Evolutionary conservation across 106 monocot species (phyloP).

Genomic region (Dendrobium catenatum): DNA sequence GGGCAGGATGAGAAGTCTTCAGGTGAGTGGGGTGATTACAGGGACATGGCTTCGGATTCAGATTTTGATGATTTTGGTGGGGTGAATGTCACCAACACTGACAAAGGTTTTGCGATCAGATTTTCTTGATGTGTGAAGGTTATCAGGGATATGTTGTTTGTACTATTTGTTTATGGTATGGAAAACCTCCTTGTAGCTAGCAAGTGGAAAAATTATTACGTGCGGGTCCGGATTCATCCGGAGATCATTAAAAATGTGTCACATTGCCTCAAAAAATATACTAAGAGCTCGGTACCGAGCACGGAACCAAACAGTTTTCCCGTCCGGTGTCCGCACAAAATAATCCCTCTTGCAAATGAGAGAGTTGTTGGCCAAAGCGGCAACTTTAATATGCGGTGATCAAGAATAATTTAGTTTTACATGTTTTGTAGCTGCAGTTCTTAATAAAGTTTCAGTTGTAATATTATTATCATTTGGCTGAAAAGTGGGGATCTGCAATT

Average conservation of each 20-base stretch:
- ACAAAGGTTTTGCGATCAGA: slow-evolving; percentile 43
- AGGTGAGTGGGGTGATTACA: slow-evolving; percentile 40
- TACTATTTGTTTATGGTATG: not conserved
- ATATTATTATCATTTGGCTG: no score
- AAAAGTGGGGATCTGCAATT: no score
- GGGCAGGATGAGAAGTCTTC: slow-evolving; percentile 43
- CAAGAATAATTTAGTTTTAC: no score
- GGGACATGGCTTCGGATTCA: slow-evolving; percentile 40
- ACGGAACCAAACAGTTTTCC: no score
- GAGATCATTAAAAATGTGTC: no score
- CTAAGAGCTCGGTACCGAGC: no score
- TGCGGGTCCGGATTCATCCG: no score
- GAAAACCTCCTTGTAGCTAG: not conserved
- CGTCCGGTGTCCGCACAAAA: no score
- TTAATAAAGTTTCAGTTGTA: no score
- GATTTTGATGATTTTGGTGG: slow-evolving; percentile 59
- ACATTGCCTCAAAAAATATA: no score
- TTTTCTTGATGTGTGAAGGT: slow-evolving; percentile 23
- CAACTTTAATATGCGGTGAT: not conserved
- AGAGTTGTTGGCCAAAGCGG: not conserved
- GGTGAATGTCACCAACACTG: slow-evolving; percentile 50
- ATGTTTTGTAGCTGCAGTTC: no score
- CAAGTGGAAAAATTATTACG: no score
- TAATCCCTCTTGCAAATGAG: not conserved
- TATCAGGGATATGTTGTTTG: not conserved